phyloP scores from a whole-genome alignment of 441 rosid species.

The Croton setiger region DNA sequence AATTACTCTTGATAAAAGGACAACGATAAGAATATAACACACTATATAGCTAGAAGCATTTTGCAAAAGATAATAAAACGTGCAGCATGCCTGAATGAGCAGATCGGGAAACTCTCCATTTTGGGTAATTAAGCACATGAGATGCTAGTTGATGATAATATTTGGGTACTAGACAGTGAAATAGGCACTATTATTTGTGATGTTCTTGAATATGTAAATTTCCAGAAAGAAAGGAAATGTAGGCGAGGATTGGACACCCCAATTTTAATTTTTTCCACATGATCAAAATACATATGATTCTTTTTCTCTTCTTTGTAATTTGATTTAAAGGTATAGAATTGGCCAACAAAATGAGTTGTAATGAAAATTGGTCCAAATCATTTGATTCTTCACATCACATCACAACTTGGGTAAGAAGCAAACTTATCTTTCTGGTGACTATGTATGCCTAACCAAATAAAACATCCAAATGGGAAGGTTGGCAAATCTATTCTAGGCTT shows the following conservation, averaged over 20 bases:
- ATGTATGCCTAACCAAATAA: conserved; percentile 25
- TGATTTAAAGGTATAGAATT: background rate
- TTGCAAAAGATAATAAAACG: no score
- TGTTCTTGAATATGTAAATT: conserved; percentile 21
- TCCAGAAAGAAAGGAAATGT: background rate
- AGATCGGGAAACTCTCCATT: conserved; percentile 13
- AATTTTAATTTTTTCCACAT: background rate
- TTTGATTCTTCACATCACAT: background rate
- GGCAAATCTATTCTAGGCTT: conserved; percentile 12
- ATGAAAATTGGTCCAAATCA: background rate
- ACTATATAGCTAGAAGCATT: no score
- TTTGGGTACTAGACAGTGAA: background rate
- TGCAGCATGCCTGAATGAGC: background rate
- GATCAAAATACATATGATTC: background rate
- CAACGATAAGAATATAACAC: no score
- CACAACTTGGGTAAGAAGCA: conserved; percentile 18
- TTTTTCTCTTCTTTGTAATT: background rate
- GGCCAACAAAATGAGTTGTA: conserved; percentile 12
- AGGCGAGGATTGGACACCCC: background rate
- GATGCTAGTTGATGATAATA: background rate
- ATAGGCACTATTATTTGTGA: conserved; percentile 7
- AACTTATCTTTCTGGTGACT: conserved; percentile 20
- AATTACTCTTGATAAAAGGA: no score
- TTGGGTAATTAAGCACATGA: conserved; percentile 29
- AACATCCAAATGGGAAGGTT: conserved; percentile 18